Conservation (phyloP, 192 early-diverging fungal genomes). For the Entophlyctis helioformis region DNA sequence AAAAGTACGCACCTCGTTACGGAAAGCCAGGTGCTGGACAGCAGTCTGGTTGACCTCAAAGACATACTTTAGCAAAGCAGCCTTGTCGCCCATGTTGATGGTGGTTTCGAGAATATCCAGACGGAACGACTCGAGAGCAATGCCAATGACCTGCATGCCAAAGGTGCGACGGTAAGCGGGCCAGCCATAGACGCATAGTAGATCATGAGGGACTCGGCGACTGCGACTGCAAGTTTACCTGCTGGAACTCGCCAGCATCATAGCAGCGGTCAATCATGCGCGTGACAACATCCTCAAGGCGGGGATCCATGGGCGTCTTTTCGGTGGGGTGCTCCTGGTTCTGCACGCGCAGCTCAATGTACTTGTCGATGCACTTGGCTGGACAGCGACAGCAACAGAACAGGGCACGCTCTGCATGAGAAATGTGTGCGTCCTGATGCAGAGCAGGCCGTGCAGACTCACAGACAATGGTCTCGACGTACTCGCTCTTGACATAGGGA, state of each 20-base stretch:
- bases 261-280: conserved; percentile 92
- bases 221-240: conserved; percentile 16
- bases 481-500: conserved; percentile 61
- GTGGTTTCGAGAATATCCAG: conserved; percentile 84
- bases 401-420: too few species aligned
- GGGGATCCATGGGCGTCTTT: conserved; percentile 51
- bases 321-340: conserved; percentile 23
- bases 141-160: conserved; percentile 68
- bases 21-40: conserved; percentile 67
- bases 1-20: conserved; percentile 53
- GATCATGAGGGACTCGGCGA: too few species aligned
- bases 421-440: neutral
- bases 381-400: conserved; percentile 6
- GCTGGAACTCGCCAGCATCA: conserved; percentile 72
- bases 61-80: conserved; percentile 70
- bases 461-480: conserved; percentile 91
- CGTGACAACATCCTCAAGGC: conserved; percentile 82
- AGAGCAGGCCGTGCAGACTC: too few species aligned
- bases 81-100: conserved; percentile 46
- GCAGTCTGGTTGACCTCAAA: conserved; percentile 76
- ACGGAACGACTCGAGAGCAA: conserved; percentile 84
- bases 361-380: conserved; percentile 92
- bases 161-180: too few species aligned
- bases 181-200: too few species aligned
- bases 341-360: conserved; percentile 63